Evolutionary conservation across 78 protist species (phyloP).

Genomic region (Pelomyxa schiedti): DNA sequence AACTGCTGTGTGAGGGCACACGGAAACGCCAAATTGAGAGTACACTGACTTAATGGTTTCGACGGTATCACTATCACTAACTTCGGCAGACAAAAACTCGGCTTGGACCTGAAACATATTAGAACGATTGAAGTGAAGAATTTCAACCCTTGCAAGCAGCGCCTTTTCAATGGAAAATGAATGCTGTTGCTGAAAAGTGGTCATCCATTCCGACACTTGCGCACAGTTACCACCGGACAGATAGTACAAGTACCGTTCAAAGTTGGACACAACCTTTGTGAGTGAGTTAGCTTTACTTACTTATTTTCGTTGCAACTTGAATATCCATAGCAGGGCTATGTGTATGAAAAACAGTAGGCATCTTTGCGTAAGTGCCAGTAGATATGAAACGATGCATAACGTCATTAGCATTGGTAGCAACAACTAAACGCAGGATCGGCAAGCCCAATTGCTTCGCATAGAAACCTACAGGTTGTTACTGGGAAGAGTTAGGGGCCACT

Average conservation of each 20-base stretch:
- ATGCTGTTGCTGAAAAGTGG: not conserved
- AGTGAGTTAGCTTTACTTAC: not conserved
- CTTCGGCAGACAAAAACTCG: not conserved
- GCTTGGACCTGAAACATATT: not conserved
- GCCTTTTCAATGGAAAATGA: not conserved
- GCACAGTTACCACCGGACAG: not conserved
- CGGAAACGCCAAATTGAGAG: not conserved
- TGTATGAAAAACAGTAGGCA: not conserved
- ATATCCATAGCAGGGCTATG: slow-evolving; percentile 55
- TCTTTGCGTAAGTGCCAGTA: not conserved
- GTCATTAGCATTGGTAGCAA: slow-evolving; percentile 59
- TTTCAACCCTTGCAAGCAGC: not conserved
- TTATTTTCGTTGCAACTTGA: not conserved
- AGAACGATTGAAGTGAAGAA: not conserved
- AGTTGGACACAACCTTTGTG: slow-evolving; percentile 28
- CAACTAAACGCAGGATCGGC: slow-evolving; percentile 22
- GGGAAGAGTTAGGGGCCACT: not conserved
- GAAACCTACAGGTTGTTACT: not conserved
- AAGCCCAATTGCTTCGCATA: slow-evolving; percentile 10
- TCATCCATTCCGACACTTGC: not conserved
- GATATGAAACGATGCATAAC: slow-evolving; percentile 18
- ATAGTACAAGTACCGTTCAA: slow-evolving; percentile 38
- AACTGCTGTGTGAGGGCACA: slow-evolving; percentile 42
- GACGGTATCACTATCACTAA: not conserved
- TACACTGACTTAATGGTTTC: not conserved